phyloP scores from a whole-genome alignment of 2,329 filamentous ascomycete genomes.

The Ciborinia camelliae region DNA sequence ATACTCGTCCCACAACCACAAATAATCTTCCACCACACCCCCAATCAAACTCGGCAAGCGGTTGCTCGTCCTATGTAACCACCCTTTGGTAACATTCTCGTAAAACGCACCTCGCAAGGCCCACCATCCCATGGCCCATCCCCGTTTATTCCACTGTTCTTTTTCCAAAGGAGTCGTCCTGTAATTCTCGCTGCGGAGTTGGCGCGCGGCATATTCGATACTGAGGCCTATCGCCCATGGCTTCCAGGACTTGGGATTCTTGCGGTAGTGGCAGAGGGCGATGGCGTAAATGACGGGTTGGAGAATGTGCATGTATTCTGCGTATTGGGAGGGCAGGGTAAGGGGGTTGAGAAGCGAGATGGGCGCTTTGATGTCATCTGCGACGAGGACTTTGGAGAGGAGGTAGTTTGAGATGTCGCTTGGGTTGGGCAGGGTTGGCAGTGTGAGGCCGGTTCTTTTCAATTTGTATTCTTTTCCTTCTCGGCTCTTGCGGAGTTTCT shows the following conservation, averaged over 20 bases:
- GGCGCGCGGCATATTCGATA: constrained; percentile 84
- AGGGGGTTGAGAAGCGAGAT: constrained; percentile 80
- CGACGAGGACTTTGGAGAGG: constrained; percentile 83
- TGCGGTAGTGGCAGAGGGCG: constrained; percentile 65
- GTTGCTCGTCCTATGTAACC: constrained; percentile 55
- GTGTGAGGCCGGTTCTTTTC: constrained; percentile 85
- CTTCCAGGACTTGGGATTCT: constrained; percentile 74
- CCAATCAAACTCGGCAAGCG: constrained; percentile 64
- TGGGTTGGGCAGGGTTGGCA: constrained; percentile 78
- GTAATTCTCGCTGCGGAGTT: constrained; percentile 60
- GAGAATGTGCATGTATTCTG: constrained; percentile 89
- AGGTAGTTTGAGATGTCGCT: constrained; percentile 85
- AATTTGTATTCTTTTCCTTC: constrained; percentile 69
- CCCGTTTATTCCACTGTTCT: constrained; percentile 83
- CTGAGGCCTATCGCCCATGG: constrained; percentile 86
- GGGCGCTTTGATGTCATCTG: constrained; percentile 94
- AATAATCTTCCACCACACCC: constrained; percentile 89
- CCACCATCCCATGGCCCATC: constrained; percentile 95
- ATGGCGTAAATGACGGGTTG: constrained; percentile 83
- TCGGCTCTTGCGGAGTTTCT: constrained; percentile 9
- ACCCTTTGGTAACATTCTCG: constrained; percentile 78
- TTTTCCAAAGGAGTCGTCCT: constrained; percentile 83
- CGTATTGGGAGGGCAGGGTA: constrained; percentile 68
- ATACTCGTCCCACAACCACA: constrained; percentile 97
- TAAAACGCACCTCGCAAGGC: constrained; percentile 95